Conservation (phyloP, 495 filamentous ascomycete genomes). For the Filosporella fistucella region DNA sequence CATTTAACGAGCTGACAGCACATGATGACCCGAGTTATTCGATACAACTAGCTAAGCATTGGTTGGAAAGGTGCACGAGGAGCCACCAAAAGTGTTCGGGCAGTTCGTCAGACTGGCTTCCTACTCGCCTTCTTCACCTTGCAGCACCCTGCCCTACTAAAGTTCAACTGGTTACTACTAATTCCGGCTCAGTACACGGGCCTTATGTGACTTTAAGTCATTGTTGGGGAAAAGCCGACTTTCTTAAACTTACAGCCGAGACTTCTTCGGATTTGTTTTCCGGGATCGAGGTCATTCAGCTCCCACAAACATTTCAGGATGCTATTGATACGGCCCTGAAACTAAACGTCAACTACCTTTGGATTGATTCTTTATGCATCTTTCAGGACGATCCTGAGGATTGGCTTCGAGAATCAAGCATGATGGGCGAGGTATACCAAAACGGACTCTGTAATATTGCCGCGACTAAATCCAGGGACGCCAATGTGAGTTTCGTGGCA, state of each 20-base stretch:
- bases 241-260: not conserved
- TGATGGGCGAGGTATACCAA: not conserved
- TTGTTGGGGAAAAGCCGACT: not conserved
- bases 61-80: not conserved
- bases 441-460: not conserved
- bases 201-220: not conserved
- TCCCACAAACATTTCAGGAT: not conserved
- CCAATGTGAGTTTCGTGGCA: not conserved
- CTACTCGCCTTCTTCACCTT: not conserved
- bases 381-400: not conserved
- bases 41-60: not conserved
- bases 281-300: not conserved
- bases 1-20: not conserved
- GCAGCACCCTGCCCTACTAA: not conserved
- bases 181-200: not conserved
- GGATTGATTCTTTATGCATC: slow-evolving; percentile 1
- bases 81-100: not conserved
- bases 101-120: not conserved
- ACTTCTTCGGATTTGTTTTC: not conserved
- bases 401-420: not conserved
- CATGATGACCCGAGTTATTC: not conserved
- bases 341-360: not conserved
- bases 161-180: not conserved
- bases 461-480: not conserved
- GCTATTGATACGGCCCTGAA: not conserved